Evolutionary conservation across 2,329 filamentous ascomycete genomes (phyloP).

Genomic region (Periconia sp.): DNA sequence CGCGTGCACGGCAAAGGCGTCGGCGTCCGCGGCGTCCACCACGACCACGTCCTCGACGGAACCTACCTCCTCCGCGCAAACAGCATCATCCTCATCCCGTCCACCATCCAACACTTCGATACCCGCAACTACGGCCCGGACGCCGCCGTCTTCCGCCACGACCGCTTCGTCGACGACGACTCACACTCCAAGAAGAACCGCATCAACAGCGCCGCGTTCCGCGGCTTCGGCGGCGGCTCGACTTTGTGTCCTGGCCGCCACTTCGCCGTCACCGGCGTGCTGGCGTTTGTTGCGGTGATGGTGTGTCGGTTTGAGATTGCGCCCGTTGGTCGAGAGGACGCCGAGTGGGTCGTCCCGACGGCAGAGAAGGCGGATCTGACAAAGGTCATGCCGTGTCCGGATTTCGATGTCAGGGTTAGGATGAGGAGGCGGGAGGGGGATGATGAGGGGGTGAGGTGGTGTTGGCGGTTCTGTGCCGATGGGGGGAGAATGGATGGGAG

Average conservation of each 20-base stretch:
- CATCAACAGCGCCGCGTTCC: conserved; percentile 18
- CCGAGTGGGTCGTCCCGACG: conserved; percentile 11
- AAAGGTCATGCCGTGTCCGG: conserved; percentile 10
- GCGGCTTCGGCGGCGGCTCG: conserved; percentile 32
- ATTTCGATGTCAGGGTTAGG: conserved; percentile 14
- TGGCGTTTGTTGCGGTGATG: conserved; percentile 27
- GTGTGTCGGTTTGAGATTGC: conserved; percentile 30
- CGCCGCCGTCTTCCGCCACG: conserved; percentile 29
- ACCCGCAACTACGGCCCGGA: conserved; percentile 30
- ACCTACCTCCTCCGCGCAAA: conserved; percentile 36
- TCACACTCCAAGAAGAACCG: background rate
- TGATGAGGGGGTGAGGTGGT: conserved; percentile 8
- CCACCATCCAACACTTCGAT: conserved; percentile 26
- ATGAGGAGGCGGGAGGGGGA: conserved; percentile 5
- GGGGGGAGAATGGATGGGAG: no score
- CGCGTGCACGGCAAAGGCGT: conserved; percentile 36
- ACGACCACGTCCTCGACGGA: conserved; percentile 31
- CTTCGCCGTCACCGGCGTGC: conserved; percentile 34
- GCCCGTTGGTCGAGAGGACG: conserved; percentile 5
- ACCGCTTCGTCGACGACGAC: conserved; percentile 24
- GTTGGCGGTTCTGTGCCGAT: conserved; percentile 8
- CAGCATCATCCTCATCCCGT: conserved; percentile 28
- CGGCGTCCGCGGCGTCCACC: conserved; percentile 31
- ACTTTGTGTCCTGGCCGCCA: conserved; percentile 38
- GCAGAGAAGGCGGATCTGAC: conserved; percentile 12